phyloP scores from a whole-genome alignment of 164 flowering plant species.

The Warburgia ugandensis region DNA sequence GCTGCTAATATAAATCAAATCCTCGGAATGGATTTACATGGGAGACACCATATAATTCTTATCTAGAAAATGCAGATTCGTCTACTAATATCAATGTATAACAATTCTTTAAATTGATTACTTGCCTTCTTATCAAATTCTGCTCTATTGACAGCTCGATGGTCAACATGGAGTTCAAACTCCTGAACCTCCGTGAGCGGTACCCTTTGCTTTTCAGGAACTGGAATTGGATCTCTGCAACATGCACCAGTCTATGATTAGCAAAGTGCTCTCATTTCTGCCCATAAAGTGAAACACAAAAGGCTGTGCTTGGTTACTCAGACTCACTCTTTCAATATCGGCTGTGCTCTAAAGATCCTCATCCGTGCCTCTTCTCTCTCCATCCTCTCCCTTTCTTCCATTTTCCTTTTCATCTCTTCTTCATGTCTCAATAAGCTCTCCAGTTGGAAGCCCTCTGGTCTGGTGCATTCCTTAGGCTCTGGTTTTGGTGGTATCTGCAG shows the following conservation, averaged over 20 bases:
- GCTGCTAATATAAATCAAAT: no score
- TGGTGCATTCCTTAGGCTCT: conserved; percentile 76
- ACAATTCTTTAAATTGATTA: no score
- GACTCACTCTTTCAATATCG: conserved; percentile 71
- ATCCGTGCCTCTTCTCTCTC: conserved; percentile 69
- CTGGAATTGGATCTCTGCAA: conserved; percentile 90
- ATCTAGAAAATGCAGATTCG: no score
- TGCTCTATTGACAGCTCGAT: conserved; percentile 77
- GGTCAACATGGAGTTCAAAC: conserved; percentile 60
- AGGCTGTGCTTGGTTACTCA: no score
- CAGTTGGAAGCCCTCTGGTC: conserved; percentile 83
- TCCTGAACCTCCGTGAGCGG: conserved; percentile 84
- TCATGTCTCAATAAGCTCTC: conserved; percentile 91
- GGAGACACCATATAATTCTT: no score
- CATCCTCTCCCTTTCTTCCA: conserved; percentile 67
- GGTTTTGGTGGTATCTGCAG: conserved; percentile 90
- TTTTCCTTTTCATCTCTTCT: conserved; percentile 76
- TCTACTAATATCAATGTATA: no score
- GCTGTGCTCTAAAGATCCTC: conserved; percentile 83
- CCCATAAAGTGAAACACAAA: no score
- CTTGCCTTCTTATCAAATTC: conserved; percentile 81
- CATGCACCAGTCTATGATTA: no score
- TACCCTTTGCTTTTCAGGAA: conserved; percentile 68
- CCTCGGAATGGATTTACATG: no score
- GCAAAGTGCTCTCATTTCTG: no score